These are phyloP conservation scores for Helichrysum umbraculigerum DNA, from an alignment of 129 eudicot genomes.

Conservation along the genomic window DNA sequence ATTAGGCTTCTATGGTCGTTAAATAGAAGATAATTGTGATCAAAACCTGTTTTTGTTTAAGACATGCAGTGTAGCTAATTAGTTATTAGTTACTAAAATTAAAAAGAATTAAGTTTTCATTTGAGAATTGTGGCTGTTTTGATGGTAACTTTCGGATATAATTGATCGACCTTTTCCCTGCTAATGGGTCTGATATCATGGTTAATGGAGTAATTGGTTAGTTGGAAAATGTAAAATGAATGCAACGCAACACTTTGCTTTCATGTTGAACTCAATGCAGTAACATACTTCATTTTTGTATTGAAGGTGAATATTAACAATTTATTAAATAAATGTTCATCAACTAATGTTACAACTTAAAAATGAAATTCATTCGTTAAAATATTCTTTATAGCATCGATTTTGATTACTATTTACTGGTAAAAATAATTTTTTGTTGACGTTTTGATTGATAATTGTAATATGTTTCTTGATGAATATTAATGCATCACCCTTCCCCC, in stretches of 20 bases:
- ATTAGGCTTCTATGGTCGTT: background rate
- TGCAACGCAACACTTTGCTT: background rate
- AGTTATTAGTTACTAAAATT: background rate
- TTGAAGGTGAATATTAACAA: no score
- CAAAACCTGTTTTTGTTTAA: background rate
- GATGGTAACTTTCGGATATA: slow-evolving; percentile 8
- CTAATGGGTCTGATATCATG: background rate
- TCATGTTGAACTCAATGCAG: background rate
- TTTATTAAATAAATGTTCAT: no score
- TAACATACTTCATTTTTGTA: background rate
- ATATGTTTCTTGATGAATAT: no score
- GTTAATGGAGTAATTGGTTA: background rate
- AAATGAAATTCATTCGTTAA: no score
- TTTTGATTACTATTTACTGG: no score
- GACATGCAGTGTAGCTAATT: background rate
- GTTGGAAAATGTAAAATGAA: slow-evolving; percentile 5
- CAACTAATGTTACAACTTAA: no score
- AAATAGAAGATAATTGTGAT: slow-evolving; percentile 13
- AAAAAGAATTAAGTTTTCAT: background rate
- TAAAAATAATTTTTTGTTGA: no score
- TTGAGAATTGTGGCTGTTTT: slow-evolving; percentile 28
- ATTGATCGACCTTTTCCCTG: background rate
- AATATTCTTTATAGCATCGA: no score
- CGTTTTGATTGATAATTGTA: no score
- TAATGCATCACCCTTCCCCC: no score